Evolutionary conservation across 192 early-diverging fungal genomes (phyloP).

Genomic region (Gigaspora rosea): DNA sequence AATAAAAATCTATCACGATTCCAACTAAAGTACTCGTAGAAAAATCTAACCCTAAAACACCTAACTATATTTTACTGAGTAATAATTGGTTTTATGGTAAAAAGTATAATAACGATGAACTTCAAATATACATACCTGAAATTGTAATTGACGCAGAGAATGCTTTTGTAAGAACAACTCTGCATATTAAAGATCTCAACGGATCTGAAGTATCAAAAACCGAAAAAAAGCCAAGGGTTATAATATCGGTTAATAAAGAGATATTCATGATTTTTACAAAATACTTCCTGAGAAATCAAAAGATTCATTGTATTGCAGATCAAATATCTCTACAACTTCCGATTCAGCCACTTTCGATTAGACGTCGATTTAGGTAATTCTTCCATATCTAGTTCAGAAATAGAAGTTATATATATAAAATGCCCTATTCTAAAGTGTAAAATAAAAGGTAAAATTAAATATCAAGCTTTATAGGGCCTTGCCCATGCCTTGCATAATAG

Average conservation of each 20-base stretch:
- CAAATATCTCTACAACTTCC: neutral
- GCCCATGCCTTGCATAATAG: too few relatives aligned
- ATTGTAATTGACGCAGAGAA: neutral
- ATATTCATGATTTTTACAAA: constrained; percentile 5
- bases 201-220: neutral
- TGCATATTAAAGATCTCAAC: neutral
- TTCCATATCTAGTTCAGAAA: neutral
- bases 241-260: neutral
- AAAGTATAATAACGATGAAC: neutral
- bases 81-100: neutral
- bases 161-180: neutral
- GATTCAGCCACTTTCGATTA: neutral
- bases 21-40: neutral
- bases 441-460: constrained; percentile 13
- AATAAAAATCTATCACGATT: constrained; percentile 13
- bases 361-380: constrained; percentile 1
- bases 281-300: neutral
- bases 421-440: constrained; percentile 6
- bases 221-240: neutral
- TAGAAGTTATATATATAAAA: constrained; percentile 16
- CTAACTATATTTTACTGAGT: neutral
- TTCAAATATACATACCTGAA: neutral
- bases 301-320: neutral
- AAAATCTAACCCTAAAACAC: neutral
- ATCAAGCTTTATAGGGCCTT: neutral